phyloP scores from a whole-genome alignment of 2,329 filamentous ascomycete species.

The Microsporum ferrugineum region DNA sequence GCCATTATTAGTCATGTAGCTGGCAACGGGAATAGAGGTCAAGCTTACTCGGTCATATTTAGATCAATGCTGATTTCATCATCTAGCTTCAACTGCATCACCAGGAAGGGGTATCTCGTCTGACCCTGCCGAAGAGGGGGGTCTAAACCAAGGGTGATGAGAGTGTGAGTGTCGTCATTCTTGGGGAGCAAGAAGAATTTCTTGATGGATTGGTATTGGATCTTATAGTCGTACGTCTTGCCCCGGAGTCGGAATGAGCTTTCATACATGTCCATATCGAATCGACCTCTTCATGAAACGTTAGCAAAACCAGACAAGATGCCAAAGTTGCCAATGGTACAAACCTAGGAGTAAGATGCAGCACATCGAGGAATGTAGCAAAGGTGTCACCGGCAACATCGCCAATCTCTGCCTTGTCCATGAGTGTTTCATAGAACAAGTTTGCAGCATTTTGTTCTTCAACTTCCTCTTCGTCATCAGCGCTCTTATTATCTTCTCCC shows the following conservation, averaged over 20 bases:
- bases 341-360: slow-evolving; percentile 89
- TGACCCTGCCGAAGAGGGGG: slow-evolving; percentile 93
- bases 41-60: slow-evolving; percentile 67
- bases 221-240: slow-evolving; percentile 99
- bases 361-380: slow-evolving; percentile 89
- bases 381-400: slow-evolving; percentile 98
- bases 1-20: not conserved
- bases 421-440: slow-evolving; percentile 94
- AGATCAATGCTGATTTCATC: slow-evolving; percentile 94
- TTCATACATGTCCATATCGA: slow-evolving; percentile 99
- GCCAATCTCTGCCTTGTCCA: slow-evolving; percentile 97
- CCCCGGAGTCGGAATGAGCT: slow-evolving; percentile 90
- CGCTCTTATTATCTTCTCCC: slow-evolving; percentile 60
- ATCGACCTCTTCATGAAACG: slow-evolving; percentile 62
- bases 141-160: slow-evolving; percentile 89
- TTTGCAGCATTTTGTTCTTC: slow-evolving; percentile 93
- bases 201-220: slow-evolving; percentile 94
- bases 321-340: slow-evolving; percentile 14
- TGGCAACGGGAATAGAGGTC: not conserved
- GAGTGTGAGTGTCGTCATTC: slow-evolving; percentile 91
- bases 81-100: slow-evolving; percentile 98
- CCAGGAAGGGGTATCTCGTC: slow-evolving; percentile 93
- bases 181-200: slow-evolving; percentile 98
- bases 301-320: slow-evolving; percentile 16
- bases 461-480: slow-evolving; percentile 31